Evolutionary conservation across 164 flowering plant species (phyloP).

Genomic region (Kalanchoe fedtschenkoi): DNA sequence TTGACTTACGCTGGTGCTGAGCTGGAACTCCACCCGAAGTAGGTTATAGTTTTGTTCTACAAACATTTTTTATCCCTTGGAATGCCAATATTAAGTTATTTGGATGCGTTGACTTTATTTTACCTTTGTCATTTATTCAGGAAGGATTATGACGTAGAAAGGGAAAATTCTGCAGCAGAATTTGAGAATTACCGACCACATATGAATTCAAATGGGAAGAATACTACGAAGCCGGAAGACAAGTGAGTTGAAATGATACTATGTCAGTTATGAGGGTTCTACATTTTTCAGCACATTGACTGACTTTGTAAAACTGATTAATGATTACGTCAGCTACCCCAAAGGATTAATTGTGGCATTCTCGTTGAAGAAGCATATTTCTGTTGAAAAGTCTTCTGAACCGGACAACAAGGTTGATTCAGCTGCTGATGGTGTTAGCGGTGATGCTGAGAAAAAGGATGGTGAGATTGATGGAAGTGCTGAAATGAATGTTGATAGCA

Average conservation of each 20-base stretch:
- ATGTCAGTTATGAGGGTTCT: background rate
- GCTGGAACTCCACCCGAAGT: slow-evolving; percentile 76
- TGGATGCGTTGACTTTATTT: background rate
- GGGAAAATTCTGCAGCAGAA: slow-evolving; percentile 35
- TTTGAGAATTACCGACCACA: slow-evolving; percentile 26
- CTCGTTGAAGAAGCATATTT: slow-evolving; percentile 30
- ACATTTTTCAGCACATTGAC: background rate
- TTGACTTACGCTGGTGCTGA: slow-evolving; percentile 56
- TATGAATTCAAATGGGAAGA: slow-evolving; percentile 20
- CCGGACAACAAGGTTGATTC: slow-evolving; percentile 15
- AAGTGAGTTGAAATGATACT: slow-evolving; percentile 25
- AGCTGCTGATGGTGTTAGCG: slow-evolving; percentile 21
- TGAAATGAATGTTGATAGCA: background rate
- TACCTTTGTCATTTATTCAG: slow-evolving; percentile 19
- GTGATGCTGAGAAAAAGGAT: slow-evolving; percentile 5
- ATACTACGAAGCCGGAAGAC: slow-evolving; percentile 23
- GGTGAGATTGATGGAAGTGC: background rate
- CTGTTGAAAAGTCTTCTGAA: slow-evolving; percentile 12
- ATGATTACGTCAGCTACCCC: slow-evolving; percentile 49
- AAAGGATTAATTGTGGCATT: slow-evolving; percentile 83
- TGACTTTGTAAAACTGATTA: background rate
- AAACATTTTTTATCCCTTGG: background rate
- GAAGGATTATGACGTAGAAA: slow-evolving; percentile 68
- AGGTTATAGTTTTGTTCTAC: slow-evolving; percentile 15
- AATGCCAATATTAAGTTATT: background rate